phyloP scores from a whole-genome alignment of 164 flowering plant species.

The Cinnamomum chago region DNA sequence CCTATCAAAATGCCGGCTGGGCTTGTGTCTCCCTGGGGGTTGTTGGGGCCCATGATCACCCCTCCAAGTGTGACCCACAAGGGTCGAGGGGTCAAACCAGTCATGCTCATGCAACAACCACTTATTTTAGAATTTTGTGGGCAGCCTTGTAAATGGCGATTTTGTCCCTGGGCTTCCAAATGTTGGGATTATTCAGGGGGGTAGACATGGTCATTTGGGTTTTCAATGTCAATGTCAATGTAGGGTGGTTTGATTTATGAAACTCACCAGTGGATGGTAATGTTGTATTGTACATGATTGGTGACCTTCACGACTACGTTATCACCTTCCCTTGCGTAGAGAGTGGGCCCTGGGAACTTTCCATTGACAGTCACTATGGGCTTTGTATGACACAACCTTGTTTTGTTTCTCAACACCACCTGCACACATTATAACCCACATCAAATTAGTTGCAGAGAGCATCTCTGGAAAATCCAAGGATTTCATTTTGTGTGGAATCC shows the following conservation, averaged over 20 bases:
- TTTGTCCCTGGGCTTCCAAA: not conserved
- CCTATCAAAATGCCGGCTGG: too few relatives aligned
- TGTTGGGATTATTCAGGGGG: not conserved
- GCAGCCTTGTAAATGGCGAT: too few relatives aligned
- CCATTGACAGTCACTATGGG: constrained; percentile 53
- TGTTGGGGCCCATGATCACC: too few relatives aligned
- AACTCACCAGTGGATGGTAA: constrained; percentile 44
- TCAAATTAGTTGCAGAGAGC: too few relatives aligned
- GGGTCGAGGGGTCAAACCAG: not conserved
- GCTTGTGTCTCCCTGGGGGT: too few relatives aligned
- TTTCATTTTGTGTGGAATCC: too few relatives aligned
- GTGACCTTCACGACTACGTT: constrained; percentile 37
- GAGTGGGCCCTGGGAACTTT: constrained; percentile 47
- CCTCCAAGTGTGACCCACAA: not conserved
- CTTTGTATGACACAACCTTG: constrained; percentile 33
- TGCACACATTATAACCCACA: constrained; percentile 6
- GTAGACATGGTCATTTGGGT: not conserved
- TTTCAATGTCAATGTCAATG: not conserved
- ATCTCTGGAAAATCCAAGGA: too few relatives aligned
- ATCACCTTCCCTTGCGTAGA: constrained; percentile 47
- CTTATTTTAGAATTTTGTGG: not conserved
- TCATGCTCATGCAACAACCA: not conserved
- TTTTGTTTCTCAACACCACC: constrained; percentile 41
- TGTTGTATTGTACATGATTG: constrained; percentile 42
- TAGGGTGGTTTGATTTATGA: not conserved